phyloP scores from a whole-genome alignment of 1,139 yeast species.

The Blastobotrys malaysiensis region DNA sequence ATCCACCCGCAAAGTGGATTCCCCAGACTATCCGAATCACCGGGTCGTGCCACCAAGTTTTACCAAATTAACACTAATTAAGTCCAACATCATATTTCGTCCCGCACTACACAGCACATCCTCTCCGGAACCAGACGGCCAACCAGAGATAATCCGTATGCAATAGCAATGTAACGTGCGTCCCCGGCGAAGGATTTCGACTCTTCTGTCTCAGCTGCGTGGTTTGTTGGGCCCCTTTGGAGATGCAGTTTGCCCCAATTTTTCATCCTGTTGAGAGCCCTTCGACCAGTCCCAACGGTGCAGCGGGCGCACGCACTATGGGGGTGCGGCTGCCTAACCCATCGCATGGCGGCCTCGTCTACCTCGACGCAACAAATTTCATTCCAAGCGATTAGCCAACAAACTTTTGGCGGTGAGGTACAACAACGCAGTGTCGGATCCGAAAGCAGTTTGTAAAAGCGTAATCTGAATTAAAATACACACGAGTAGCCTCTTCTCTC shows the following conservation, averaged over 20 bases:
- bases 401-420: not conserved
- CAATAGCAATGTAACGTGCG: not conserved
- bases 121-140: not conserved
- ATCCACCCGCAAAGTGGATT: too few species aligned
- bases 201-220: not conserved
- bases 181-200: not conserved
- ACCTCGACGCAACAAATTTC: not conserved
- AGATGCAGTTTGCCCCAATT: not conserved
- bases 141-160: not conserved
- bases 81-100: too few species aligned
- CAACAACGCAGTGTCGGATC: conserved; percentile 1
- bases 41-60: too few species aligned
- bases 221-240: not conserved
- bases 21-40: too few species aligned
- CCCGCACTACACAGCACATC: not conserved
- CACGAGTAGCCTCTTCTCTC: not conserved
- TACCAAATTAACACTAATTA: not conserved
- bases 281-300: not conserved
- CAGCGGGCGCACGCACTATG: not conserved
- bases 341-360: not conserved
- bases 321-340: not conserved
- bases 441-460: not conserved
- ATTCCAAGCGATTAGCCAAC: not conserved
- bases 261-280: not conserved
- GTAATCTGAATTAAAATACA: not conserved